Conservation (phyloP, 768 basidiomycete species). For the Omphalotus guepiniiformis region DNA sequence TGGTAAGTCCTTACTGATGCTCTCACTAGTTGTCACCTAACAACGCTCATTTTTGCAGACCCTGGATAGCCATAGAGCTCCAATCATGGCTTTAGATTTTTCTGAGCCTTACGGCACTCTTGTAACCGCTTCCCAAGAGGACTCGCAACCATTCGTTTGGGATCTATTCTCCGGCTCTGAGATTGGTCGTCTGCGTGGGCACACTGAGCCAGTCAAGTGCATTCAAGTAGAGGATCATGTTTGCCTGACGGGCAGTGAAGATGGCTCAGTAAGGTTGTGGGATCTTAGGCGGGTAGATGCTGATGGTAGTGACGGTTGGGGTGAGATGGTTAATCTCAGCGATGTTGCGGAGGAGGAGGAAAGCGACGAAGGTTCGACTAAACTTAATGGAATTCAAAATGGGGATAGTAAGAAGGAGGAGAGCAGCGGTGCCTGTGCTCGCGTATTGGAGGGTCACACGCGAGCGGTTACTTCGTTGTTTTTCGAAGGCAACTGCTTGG, state of each 20-base stretch:
- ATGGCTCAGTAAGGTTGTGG: conserved; percentile 86
- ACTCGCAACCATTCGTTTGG: conserved; percentile 88
- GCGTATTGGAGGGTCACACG: conserved; percentile 84
- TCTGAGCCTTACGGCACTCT: conserved; percentile 95
- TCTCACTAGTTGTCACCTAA: conserved; percentile 11
- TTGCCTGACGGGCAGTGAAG: conserved; percentile 87
- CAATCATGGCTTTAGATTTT: conserved; percentile 88
- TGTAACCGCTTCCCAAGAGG: conserved; percentile 83
- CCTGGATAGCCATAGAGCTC: conserved; percentile 72
- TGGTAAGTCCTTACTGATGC: conserved; percentile 50
- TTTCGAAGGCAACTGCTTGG: conserved; percentile 92
- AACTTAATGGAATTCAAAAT: conserved; percentile 36
- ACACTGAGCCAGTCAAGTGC: conserved; percentile 77
- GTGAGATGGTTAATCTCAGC: conserved; percentile 52
- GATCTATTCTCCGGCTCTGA: conserved; percentile 88
- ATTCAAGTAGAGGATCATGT: conserved; percentile 90
- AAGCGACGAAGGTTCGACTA: conserved; percentile 37
- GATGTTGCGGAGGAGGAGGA: conserved; percentile 67
- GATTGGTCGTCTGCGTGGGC: conserved; percentile 80
- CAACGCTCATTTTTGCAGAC: conserved; percentile 55
- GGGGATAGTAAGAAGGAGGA: conserved; percentile 23
- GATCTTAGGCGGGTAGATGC: conserved; percentile 83
- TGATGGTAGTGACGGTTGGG: conserved; percentile 56
- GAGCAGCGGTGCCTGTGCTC: conserved; percentile 53
- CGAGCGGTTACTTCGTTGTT: conserved; percentile 92